Base-by-base conservation (phyloP, 495 filamentous ascomycete species). In the Endocarpon pusillum region DNA sequence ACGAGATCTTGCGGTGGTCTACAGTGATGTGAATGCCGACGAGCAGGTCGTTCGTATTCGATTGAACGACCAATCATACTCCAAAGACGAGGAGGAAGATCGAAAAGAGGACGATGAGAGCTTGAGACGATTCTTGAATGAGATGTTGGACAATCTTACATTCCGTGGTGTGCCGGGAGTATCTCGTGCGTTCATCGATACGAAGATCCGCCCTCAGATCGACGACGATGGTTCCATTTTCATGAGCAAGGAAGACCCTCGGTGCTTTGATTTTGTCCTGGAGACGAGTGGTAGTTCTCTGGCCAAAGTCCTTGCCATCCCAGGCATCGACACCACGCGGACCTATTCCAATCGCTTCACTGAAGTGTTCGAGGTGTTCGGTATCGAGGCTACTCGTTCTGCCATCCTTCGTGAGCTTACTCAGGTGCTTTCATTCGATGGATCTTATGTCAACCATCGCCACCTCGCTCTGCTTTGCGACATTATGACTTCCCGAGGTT, bases 371-470 rank as follows among this genome's bases (percentile, higher is more conserved):
- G 75, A 84, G 27, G 78, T 89, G 3, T 87, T 99, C 42, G 89
- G 89, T 48, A 99, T 99, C 42, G 89, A 99, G 51, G 89, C 85
- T 39, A 81, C 84, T 32, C 74, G 89, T 41, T 70, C 72, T 19
- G 79, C 84, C 28, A 62, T 99, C 21, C 69, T 96, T 51, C 70
- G 75, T 21, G 91, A 99, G 49, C 57, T 96, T 63, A 81, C 74
- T 16, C 69, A 78, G 40, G 89, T 99, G 54, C 58, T 99, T 54
- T 79, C 91, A 7, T 94, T 96, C 42, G 89, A 94, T 45, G 91
- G 89, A 65, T 94, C 87, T 5, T 96, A 99, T 51, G 89, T 99
- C 66, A 99, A 99, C 51, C 84, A 96, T 52, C 85, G 89, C 46
- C 89, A 99, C 62, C 67, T 96, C 59, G 76, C 83, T 14, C 76